phyloP scores from a whole-genome alignment of 2,329 filamentous ascomycete species.

The Pyrenochaeta sp. region DNA sequence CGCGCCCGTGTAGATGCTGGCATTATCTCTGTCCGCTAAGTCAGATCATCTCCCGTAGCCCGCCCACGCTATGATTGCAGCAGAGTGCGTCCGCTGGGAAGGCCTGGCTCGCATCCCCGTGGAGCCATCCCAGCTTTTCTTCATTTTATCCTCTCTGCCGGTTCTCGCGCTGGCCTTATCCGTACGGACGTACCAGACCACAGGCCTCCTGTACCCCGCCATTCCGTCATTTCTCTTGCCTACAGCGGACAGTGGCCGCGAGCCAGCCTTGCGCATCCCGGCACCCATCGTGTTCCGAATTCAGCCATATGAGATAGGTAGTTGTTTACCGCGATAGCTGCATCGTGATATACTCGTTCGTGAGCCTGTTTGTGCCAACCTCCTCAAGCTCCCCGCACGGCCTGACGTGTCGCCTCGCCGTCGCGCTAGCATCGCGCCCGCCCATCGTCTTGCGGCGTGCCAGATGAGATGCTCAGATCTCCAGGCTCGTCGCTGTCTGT shows the following conservation, averaged over 20 bases:
- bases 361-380: too few relatives aligned
- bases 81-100: slow-evolving; percentile 6
- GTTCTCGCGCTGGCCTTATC: slow-evolving; percentile 28
- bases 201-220: slow-evolving; percentile 9
- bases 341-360: too few relatives aligned
- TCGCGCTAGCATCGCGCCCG: slow-evolving; percentile 31
- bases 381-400: too few relatives aligned
- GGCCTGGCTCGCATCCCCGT: slow-evolving; percentile 10
- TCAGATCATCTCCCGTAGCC: too few relatives aligned
- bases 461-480: slow-evolving; percentile 22
- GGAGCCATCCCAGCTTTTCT: slow-evolving; percentile 12
- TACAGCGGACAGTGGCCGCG: not conserved
- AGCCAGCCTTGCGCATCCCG: slow-evolving; percentile 8
- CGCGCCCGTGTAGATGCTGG: too few relatives aligned
- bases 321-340: too few relatives aligned
- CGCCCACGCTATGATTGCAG: slow-evolving; percentile 4
- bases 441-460: slow-evolving; percentile 14
- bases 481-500: too few relatives aligned
- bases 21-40: too few relatives aligned
- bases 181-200: slow-evolving; percentile 16
- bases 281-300: slow-evolving; percentile 6
- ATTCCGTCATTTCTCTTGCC: slow-evolving; percentile 12
- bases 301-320: slow-evolving; percentile 4
- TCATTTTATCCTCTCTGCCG: slow-evolving; percentile 26
- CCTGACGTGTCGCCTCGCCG: too few relatives aligned